Evolutionary conservation across 305 asterid species (phyloP).

Genomic region (Salvia sclarea): DNA sequence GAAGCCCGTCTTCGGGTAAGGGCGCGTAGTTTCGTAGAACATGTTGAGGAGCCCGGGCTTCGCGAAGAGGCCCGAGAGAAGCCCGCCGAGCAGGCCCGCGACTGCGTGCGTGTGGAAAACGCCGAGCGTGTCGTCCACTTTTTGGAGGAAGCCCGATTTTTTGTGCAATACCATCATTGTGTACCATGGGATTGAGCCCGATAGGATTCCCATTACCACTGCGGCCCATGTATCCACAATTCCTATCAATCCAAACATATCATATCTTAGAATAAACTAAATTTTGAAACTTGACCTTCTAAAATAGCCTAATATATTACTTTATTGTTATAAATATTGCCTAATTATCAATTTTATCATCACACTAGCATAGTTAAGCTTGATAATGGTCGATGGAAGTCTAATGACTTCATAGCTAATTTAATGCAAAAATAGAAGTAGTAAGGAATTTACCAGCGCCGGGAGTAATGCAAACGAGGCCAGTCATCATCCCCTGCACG

Average conservation of each 20-base stretch:
- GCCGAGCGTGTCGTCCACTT: constrained; percentile 55
- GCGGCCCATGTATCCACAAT: constrained; percentile 64
- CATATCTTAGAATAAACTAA: no score
- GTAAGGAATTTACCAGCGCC: constrained; percentile 43
- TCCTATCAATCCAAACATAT: no score
- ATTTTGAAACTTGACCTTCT: no score
- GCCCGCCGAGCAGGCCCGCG: constrained; percentile 57
- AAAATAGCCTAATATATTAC: no score
- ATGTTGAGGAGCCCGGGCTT: constrained; percentile 43
- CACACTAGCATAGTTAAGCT: no score
- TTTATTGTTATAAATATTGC: no score
- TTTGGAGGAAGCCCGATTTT: constrained; percentile 46
- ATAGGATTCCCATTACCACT: constrained; percentile 52
- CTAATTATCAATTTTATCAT: no score
- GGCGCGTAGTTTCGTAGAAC: constrained; percentile 6
- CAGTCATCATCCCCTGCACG: constrained; percentile 64
- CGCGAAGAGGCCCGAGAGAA: constrained; percentile 53
- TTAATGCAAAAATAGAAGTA: no score
- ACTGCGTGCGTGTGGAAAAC: constrained; percentile 62
- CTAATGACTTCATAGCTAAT: no score
- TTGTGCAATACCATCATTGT: constrained; percentile 62
- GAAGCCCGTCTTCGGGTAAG: constrained; percentile 36
- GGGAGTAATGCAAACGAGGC: constrained; percentile 66
- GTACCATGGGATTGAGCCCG: constrained; percentile 60
- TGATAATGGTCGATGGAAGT: no score